Evolutionary conservation across 768 basidiomycete species (phyloP), one percentile per base, ranked within the genome.

Genomic region (Albatrellus ellisii): DNA sequence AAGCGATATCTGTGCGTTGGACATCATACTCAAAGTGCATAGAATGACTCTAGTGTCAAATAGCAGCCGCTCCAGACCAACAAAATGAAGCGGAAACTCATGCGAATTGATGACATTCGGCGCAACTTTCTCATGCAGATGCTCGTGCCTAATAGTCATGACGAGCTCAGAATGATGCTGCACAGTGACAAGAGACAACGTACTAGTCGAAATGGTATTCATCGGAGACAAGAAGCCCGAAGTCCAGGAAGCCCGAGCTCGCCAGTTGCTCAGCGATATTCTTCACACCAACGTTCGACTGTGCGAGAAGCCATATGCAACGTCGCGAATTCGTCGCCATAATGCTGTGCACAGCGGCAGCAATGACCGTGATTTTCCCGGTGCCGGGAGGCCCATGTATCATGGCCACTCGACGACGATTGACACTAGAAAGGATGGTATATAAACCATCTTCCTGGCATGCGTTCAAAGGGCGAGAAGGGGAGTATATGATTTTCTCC

Each of bases 271-370:
- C 65, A 0, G 68, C 68, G n/a, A 71, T 69, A 43, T 71, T 71
- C 48, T 72, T 72, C 15, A 71, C 69, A 0, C 66, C 70, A 26
- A 71, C 66, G 31, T 71, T 72, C 0, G 69, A 69, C 21, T 71
- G 70, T 0, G 70, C 68, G 22, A 63, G 54, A 22, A 72, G 47
- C 62, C 65, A 71, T 8, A 67, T 51, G 7, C 49, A 39, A 21
- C 34, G 31, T 18, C 15, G 2, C 14, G 24, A 26, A 3, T 12
- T 12, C 9, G 9, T 14, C 8, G 2, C 35, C 11, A 36, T 25
- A 24, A 41, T 26, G 4, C 35, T 38, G 26, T 20, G 38, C 17
- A 47, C 46, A 45, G 43, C 45, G 11, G 42, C 52, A 5, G 50
- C 46, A 26, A 56, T 56, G 26, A 52, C 48, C 7, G 41, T 44